These are phyloP conservation scores for Clitoria ternatea DNA, from an alignment of 306 rosid genomes.

Conservation along the genomic window DNA sequence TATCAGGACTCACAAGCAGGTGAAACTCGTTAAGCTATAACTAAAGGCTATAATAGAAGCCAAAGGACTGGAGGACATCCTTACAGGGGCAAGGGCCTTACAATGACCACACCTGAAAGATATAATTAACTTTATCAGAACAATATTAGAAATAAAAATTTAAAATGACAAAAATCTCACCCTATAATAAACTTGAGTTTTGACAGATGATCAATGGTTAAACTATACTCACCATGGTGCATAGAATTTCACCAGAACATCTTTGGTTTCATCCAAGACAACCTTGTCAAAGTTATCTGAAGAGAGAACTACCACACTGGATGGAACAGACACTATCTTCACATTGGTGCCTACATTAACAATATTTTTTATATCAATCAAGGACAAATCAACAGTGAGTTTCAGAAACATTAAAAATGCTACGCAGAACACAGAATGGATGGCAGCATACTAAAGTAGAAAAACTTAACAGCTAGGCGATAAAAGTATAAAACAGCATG, in stretches of 20 bases:
- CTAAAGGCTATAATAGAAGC: background rate
- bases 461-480: background rate
- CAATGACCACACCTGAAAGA: conserved; percentile 93
- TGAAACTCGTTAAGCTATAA: background rate
- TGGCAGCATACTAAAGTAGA: background rate
- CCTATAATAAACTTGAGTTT: background rate
- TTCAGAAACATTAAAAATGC: background rate
- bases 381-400: conserved; percentile 16
- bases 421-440: conserved; percentile 5
- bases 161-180: background rate
- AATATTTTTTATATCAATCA: conserved; percentile 10
- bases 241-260: conserved; percentile 90
- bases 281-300: conserved; percentile 58
- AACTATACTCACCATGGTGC: conserved; percentile 76
- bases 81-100: conserved; percentile 87
- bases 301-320: conserved; percentile 60
- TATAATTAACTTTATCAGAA: background rate
- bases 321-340: conserved; percentile 66
- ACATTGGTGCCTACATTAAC: conserved; percentile 73
- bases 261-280: conserved; percentile 73
- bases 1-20: conserved; percentile 21
- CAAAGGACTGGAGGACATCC: conserved; percentile 23
- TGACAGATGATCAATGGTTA: background rate
- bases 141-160: background rate
- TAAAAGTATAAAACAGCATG: background rate